Percentiles rank a stretch among this genome's conserved stretches.
These are phyloP conservation scores for Trifolium fragiferum DNA, from an alignment of 306 rosid species.

Conservation along the genomic window DNA sequence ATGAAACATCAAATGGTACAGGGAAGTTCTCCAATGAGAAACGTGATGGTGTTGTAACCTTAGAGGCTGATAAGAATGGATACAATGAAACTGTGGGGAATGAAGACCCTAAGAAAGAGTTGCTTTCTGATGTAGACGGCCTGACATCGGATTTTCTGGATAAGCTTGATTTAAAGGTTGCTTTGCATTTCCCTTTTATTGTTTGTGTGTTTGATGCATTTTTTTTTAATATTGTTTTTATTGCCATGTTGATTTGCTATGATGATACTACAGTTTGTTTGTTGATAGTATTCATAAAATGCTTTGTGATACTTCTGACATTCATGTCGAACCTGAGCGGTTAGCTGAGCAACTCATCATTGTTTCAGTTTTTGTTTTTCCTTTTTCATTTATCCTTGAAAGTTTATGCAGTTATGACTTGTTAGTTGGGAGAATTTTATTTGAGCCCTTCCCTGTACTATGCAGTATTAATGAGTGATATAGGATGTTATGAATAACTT, in stretches of 20 bases:
- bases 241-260: conserved; percentile 1
- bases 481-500: not conserved
- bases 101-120: conserved; percentile 49
- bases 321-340: conserved; percentile 52
- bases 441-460: not conserved
- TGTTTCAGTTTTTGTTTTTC: not conserved
- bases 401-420: not conserved
- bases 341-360: conserved; percentile 49
- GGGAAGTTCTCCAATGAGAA: conserved; percentile 37
- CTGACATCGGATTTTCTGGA: conserved; percentile 47
- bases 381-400: not conserved
- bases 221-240: not conserved
- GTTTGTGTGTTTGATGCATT: not conserved
- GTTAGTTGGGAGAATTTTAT: not conserved
- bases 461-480: not conserved
- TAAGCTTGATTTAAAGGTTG: conserved; percentile 42
- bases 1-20: conserved; percentile 47
- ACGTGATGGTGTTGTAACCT: conserved; percentile 33
- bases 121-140: conserved; percentile 45
- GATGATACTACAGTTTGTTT: conserved; percentile 29
- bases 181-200: conserved; percentile 2
- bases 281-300: conserved; percentile 39
- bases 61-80: conserved; percentile 37
- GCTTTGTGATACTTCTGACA: conserved; percentile 48
- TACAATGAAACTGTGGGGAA: conserved; percentile 28